Conservation (phyloP, 768 basidiomycete genomes). For the Tulasnella calospora region DNA sequence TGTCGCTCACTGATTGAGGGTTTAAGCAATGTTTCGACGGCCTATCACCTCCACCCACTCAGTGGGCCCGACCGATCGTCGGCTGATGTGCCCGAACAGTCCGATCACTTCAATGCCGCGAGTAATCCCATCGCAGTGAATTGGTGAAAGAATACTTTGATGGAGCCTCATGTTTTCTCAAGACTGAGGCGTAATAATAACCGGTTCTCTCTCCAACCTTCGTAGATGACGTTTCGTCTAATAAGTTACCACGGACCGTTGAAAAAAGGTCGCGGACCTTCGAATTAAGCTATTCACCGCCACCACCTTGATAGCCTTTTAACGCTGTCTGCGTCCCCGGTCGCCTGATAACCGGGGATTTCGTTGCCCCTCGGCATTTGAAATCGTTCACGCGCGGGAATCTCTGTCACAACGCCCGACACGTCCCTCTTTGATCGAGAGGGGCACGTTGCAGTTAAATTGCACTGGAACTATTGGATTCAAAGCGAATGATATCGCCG, state of each 20-base stretch:
- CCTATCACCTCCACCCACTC: not conserved
- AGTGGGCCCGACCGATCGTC: not conserved
- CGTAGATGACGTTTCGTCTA: not conserved
- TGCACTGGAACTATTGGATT: not conserved
- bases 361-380: not conserved
- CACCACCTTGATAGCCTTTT: constrained; percentile 14
- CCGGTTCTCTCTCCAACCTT: not conserved
- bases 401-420: not conserved
- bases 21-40: not conserved
- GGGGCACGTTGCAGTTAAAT: constrained; percentile 4
- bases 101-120: not conserved
- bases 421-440: constrained; percentile 8
- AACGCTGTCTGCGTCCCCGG: constrained; percentile 11
- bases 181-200: not conserved
- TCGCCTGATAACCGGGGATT: constrained; percentile 3
- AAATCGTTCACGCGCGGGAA: constrained; percentile 4
- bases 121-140: not conserved
- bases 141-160: not conserved
- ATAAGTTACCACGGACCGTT: not conserved
- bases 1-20: not conserved
- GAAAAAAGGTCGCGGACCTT: not conserved
- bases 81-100: constrained; percentile 1
- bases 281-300: constrained; percentile 13
- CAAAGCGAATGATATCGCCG: constrained; percentile 14
- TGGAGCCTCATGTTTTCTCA: constrained; percentile 11